phyloP scores from a whole-genome alignment of 768 basidiomycete species.

The Macrolepiota fuliginosa region DNA sequence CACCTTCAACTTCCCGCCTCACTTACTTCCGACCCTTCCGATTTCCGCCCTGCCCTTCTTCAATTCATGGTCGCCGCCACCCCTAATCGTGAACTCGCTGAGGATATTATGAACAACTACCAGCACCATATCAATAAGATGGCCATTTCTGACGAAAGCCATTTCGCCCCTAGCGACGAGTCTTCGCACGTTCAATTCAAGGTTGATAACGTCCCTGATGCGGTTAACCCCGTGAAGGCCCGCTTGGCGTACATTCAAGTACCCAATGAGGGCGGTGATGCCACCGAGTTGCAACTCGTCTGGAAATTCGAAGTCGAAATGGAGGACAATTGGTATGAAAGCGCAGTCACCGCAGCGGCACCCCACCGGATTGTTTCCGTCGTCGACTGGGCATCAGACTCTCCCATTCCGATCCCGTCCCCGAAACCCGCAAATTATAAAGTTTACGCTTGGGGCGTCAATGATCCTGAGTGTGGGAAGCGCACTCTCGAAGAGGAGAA shows the following conservation, averaged over 20 bases:
- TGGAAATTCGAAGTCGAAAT: conserved; percentile 96
- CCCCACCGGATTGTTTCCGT: conserved; percentile 84
- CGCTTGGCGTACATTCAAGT: conserved; percentile 81
- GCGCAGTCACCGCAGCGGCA: conserved; percentile 69
- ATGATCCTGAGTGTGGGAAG: conserved; percentile 77
- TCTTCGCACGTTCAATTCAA: conserved; percentile 34
- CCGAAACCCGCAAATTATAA: conserved; percentile 53
- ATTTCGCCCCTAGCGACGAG: conserved; percentile 43
- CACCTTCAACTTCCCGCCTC: conserved; percentile 39
- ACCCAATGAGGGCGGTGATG: conserved; percentile 57
- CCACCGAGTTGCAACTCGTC: conserved; percentile 66
- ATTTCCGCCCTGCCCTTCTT: conserved; percentile 59
- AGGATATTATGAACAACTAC: conserved; percentile 49
- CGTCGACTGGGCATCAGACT: conserved; percentile 93
- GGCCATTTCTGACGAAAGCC: conserved; percentile 33
- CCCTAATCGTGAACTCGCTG: conserved; percentile 43
- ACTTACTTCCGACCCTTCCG: conserved; percentile 33
- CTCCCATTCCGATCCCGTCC: conserved; percentile 43
- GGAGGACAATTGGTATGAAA: conserved; percentile 95
- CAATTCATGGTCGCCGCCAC: conserved; percentile 80
- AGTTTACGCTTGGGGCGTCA: conserved; percentile 78
- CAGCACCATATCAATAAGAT: conserved; percentile 52
- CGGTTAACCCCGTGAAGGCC: conserved; percentile 80
- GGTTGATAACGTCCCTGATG: conserved; percentile 67
- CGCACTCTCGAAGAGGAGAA: conserved; percentile 59